Percentiles rank a stretch among this genome's conserved stretches.
Evolutionary conservation across 1,284 basidiomycete species (phyloP).

Genomic region (Malassezia obtusa): DNA sequence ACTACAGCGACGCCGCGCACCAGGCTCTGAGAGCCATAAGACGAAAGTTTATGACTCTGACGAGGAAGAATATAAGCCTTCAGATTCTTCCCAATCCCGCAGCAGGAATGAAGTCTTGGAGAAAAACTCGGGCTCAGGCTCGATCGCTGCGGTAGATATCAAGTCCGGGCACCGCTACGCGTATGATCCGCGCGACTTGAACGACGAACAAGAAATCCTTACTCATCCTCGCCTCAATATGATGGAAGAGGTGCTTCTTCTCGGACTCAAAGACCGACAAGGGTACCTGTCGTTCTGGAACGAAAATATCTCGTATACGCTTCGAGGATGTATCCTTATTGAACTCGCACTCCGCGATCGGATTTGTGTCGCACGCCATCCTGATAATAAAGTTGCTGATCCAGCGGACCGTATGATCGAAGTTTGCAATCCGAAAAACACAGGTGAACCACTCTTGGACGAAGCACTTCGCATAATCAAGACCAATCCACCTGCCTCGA

Average conservation of each 20-base stretch:
- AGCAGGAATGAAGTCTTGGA: neutral
- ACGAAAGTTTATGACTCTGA: neutral
- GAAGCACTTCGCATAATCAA: conserved; percentile 45
- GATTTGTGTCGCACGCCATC: conserved; percentile 31
- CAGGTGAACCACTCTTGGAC: conserved; percentile 44
- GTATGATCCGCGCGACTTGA: conserved; percentile 83
- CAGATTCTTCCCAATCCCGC: neutral
- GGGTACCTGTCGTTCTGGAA: conserved; percentile 48
- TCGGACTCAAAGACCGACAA: conserved; percentile 75
- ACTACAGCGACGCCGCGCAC: conserved; percentile 13
- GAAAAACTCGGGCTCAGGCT: conserved; percentile 16
- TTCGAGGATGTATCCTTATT: conserved; percentile 44
- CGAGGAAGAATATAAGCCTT: neutral
- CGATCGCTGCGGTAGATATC: conserved; percentile 21
- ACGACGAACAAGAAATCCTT: conserved; percentile 62
- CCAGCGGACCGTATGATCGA: conserved; percentile 34
- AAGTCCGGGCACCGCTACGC: conserved; percentile 56
- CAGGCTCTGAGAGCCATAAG: neutral
- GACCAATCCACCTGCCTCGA: conserved; percentile 31
- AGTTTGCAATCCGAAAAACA: conserved; percentile 36
- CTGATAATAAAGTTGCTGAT: conserved; percentile 23
- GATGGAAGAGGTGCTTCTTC: conserved; percentile 88
- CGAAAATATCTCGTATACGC: conserved; percentile 46
- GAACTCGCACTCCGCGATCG: conserved; percentile 41
- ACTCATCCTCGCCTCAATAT: conserved; percentile 77